A percentile compares a stretch with the other conserved stretches of the same genome.
phyloP scores from a whole-genome alignment of 2,329 filamentous ascomycete species.

The Penicillium sp. region DNA sequence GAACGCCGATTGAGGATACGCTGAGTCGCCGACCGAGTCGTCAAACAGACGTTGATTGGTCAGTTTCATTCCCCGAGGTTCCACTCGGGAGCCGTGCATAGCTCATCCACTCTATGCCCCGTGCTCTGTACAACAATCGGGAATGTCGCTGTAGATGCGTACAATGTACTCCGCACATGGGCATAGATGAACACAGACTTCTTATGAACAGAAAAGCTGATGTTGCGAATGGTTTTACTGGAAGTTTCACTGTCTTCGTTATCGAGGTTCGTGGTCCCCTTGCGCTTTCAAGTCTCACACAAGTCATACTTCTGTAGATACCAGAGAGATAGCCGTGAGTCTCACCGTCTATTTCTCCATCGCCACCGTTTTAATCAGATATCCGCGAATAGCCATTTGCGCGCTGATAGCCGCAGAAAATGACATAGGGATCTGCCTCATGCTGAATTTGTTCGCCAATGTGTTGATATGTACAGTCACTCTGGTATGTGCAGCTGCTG shows the following conservation, averaged over 20 bases:
- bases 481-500: not conserved
- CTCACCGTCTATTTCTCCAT: constrained; percentile 6
- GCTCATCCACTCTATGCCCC: not conserved
- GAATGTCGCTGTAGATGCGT: not conserved
- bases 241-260: not conserved
- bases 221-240: not conserved
- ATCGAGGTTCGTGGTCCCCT: too few species aligned
- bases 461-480: not conserved
- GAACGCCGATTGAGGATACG: constrained; percentile 4
- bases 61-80: not conserved
- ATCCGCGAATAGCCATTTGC: not conserved
- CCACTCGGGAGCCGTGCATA: not conserved
- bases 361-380: not conserved
- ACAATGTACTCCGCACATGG: not conserved
- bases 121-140: not conserved
- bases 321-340: not conserved
- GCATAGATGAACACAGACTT: not conserved
- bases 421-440: not conserved
- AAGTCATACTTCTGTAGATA: not conserved
- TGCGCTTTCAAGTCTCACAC: not conserved
- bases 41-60: not conserved
- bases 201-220: not conserved
- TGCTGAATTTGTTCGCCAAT: constrained; percentile 2
- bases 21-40: not conserved
- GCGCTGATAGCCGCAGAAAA: not conserved